Evolutionary conservation across 495 filamentous ascomycete genomes (phyloP).

Genomic region (Aspergillus panamensis): DNA sequence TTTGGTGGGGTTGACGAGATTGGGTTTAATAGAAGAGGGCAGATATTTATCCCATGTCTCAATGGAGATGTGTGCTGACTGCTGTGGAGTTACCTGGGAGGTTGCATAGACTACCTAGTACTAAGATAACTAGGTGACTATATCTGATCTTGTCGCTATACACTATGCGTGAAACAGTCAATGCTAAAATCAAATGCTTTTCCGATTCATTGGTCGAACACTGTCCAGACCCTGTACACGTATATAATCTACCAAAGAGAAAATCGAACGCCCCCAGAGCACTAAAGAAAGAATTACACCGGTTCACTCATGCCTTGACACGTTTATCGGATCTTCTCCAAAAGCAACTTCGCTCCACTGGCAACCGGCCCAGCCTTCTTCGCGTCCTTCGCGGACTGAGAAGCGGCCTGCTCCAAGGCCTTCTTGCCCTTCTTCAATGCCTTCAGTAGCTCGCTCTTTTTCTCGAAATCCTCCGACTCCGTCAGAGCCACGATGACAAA

Average conservation of each 20-base stretch:
- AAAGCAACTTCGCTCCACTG: constrained; percentile 44
- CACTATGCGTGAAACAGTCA: not conserved
- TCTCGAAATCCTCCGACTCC: constrained; percentile 73
- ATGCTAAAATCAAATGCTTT: constrained; percentile 19
- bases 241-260: not conserved
- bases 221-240: constrained; percentile 20
- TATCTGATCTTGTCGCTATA: too few relatives aligned
- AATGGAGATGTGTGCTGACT: too few relatives aligned
- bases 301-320: not conserved
- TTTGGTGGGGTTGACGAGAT: too few relatives aligned
- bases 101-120: too few relatives aligned
- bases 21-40: too few relatives aligned
- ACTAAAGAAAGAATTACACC: not conserved
- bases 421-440: constrained; percentile 57
- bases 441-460: constrained; percentile 60
- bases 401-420: constrained; percentile 49
- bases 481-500: constrained; percentile 79
- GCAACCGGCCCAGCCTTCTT: constrained; percentile 38
- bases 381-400: constrained; percentile 33
- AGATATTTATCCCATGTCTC: too few relatives aligned
- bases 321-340: constrained; percentile 39
- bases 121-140: too few relatives aligned
- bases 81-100: too few relatives aligned
- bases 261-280: constrained; percentile 8
- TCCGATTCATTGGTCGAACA: constrained; percentile 16